These are phyloP conservation scores for Neckera pumila DNA, from an alignment of 225 moss, liverwort and hornwort species.

Conservation along the genomic window DNA sequence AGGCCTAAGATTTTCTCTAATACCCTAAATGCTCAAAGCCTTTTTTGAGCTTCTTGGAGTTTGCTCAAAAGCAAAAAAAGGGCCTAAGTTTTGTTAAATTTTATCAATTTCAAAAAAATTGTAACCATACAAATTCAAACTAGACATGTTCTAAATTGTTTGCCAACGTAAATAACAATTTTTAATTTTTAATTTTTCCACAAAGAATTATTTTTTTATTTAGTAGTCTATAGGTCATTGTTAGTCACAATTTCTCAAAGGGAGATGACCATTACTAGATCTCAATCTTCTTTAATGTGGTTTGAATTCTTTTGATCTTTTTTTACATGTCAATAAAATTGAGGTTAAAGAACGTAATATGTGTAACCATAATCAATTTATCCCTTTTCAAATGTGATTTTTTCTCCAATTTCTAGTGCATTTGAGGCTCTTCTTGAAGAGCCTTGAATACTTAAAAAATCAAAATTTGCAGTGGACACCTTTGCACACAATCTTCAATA, in stretches of 20 bases:
- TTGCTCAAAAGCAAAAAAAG: no score
- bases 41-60: no score
- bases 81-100: no score
- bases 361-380: not conserved
- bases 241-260: no score
- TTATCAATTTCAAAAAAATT: no score
- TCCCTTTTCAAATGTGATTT: accelerated
- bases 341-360: not conserved
- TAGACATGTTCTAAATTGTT: no score
- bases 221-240: accelerated
- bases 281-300: no score
- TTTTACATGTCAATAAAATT: not conserved
- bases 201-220: no score
- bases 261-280: accelerated
- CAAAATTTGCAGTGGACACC: not conserved
- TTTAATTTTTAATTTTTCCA: no score
- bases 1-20: no score
- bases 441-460: not conserved
- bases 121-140: no score
- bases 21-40: no score
- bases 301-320: not conserved
- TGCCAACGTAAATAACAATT: accelerated
- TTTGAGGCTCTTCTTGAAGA: not conserved
- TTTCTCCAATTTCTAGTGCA: not conserved
- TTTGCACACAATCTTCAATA: not conserved